Evolutionary conservation across 192 early-diverging fungal genomes (phyloP), one percentile per base, ranked within the genome.

Genomic region (Mortierella hygrophila): DNA sequence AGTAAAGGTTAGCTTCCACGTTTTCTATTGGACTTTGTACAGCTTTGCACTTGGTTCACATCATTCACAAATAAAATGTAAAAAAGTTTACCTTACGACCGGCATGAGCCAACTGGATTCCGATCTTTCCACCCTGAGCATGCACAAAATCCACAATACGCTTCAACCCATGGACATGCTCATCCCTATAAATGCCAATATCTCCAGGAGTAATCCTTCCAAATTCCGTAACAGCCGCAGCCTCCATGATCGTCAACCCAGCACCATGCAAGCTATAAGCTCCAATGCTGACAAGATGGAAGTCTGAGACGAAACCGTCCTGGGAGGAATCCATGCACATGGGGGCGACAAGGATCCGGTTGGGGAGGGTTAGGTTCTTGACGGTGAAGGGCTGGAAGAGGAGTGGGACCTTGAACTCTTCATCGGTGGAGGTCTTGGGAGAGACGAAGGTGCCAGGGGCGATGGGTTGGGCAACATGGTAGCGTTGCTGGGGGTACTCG

Each of bases 71-170:
- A n/a, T n/a, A n/a, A n/a, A n/a, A n/a, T n/a, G n/a, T 40, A 40
- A 32, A 38, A 40, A 21, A 6, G 69, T 26, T 71, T 77, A 83
- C 82, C 75, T 98, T 97, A 68, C 96, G 92, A 6, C 96, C 96
- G 21, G 94, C 94, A 68, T 98, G 97, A 0, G 92, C 94, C 7
- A 98, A 73, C 81, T 99, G 96, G 72, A 97, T 93, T 57, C 91
- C 94, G 52, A 91, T 82, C 11, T 90, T 87, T n/a, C 85, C 76
- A 38, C 92, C 93, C 46, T 93, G 90, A 0, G 89, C 79, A 70
- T 97, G 95, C 37, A 90, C 84, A 82, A 93, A 91, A 40, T 92
- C 82, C 18, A 91, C 92, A 26, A 96, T 88, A 3, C 88, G 85
- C 63, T 89, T 90, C 13, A 94, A 82, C 35, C 89, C 87, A 0